Evolutionary conservation across 805 yeast genomes (phyloP).

Genomic region (Clavispora vitiphila): DNA sequence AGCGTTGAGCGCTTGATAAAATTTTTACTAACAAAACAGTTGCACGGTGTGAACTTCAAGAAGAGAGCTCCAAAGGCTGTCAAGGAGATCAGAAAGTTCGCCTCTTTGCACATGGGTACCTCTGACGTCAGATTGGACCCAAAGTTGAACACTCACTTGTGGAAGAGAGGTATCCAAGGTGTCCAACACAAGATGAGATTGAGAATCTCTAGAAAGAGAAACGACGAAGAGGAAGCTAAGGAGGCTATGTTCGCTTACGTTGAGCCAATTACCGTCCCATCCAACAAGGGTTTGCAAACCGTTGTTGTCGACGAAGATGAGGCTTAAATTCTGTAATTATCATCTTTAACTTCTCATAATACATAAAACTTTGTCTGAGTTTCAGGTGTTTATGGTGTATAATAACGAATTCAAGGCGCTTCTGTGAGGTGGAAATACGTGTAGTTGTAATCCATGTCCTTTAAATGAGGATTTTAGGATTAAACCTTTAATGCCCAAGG

Average conservation of each 20-base stretch:
- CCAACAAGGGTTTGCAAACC: conserved; percentile 97
- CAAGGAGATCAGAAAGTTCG: conserved; percentile 98
- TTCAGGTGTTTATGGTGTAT: conserved; percentile 4
- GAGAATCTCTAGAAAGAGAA: conserved; percentile 98
- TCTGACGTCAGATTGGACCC: conserved; percentile 99
- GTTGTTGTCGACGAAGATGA: conserved; percentile 88
- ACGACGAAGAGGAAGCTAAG: conserved; percentile 99
- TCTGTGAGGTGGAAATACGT: neutral
- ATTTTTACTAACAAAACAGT: conserved; percentile 53
- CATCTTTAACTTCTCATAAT: conserved; percentile 13
- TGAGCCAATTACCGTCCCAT: conserved; percentile 92
- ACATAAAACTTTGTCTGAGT: conserved; percentile 11
- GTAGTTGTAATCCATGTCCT: too few relatives aligned
- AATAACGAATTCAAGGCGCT: conserved; percentile 3
- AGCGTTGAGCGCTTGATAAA: neutral
- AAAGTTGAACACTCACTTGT: conserved; percentile 94
- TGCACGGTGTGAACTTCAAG: conserved; percentile 98
- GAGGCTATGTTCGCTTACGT: conserved; percentile 96
- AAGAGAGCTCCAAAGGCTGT: conserved; percentile 99
- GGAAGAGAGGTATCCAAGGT: conserved; percentile 99
- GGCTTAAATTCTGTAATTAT: conserved; percentile 29
- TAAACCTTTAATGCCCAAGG: too few relatives aligned
- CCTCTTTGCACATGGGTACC: conserved; percentile 98
- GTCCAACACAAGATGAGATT: conserved; percentile 97
- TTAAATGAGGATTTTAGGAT: too few relatives aligned